Conservation (phyloP, 148 eudicot genomes). For the Cornus kousa region DNA sequence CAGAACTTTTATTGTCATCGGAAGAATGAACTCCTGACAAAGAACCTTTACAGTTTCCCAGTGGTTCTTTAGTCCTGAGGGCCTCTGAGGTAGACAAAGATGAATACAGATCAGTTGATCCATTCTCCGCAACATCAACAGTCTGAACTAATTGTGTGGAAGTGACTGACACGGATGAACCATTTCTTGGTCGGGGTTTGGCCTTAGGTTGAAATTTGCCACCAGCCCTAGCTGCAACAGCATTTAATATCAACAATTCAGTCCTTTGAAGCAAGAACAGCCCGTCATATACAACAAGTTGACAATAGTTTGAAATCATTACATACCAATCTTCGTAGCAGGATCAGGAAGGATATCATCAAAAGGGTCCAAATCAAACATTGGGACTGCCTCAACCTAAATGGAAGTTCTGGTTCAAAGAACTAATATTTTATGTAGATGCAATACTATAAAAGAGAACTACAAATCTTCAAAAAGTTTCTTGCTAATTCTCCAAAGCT, state of each 20-base stretch:
- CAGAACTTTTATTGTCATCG: conserved; percentile 4
- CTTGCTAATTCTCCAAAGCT: too few species aligned
- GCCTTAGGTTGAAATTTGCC: conserved; percentile 65
- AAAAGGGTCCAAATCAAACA: conserved; percentile 20
- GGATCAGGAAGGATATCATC: conserved; percentile 16
- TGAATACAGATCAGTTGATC: conserved; percentile 1
- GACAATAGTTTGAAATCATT: neutral
- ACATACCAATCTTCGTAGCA: conserved; percentile 7
- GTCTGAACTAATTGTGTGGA: conserved; percentile 19
- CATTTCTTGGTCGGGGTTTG: conserved; percentile 44
- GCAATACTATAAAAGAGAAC: conserved; percentile 8
- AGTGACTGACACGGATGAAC: conserved; percentile 15
- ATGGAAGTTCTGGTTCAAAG: neutral
- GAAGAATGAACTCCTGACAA: conserved; percentile 6
- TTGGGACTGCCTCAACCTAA: conserved; percentile 5
- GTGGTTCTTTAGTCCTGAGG: conserved; percentile 1
- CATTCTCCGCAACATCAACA: conserved; percentile 2
- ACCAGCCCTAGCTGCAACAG: conserved; percentile 39
- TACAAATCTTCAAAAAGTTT: neutral
- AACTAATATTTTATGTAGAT: neutral
- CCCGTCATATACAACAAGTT: conserved; percentile 1
- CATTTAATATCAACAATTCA: neutral
- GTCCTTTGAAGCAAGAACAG: neutral
- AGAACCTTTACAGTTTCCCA: neutral
- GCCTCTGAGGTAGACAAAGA: conserved; percentile 8